Percentiles rank a stretch among this genome's conserved stretches.
Conservation (phyloP, 257 asterid genomes). For the Solanum medicagineum region DNA sequence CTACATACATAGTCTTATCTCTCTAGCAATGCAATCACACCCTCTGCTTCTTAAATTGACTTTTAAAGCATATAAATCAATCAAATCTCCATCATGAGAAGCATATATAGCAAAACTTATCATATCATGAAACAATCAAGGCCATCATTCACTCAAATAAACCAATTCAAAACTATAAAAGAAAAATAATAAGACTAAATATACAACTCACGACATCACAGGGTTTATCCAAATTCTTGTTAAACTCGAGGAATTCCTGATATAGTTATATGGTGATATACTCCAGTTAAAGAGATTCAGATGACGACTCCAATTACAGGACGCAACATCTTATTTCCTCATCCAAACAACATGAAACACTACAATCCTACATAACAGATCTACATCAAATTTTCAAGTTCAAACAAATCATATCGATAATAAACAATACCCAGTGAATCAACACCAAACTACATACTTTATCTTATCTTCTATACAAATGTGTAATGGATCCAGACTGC, state of each 20-base stretch:
- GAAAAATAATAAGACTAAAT: too few relatives aligned
- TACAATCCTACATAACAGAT: background rate
- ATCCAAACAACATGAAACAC: background rate
- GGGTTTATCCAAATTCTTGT: background rate
- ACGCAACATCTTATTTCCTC: background rate
- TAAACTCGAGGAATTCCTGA: background rate
- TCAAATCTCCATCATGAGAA: background rate
- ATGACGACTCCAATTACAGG: background rate
- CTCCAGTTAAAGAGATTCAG: background rate
- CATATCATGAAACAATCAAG: background rate
- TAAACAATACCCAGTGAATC: background rate
- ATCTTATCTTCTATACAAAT: background rate
- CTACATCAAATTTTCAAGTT: background rate
- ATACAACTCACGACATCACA: background rate
- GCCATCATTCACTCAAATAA: background rate
- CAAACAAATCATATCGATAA: background rate
- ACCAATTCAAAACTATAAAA: background rate
- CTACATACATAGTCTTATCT: background rate
- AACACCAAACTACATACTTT: background rate
- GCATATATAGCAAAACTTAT: background rate
- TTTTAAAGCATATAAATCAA: background rate
- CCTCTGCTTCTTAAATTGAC: background rate
- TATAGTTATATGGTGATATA: background rate
- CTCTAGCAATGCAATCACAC: background rate
- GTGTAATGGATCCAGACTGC: background rate